Conservation (phyloP, 176 grass and related monocot species). For the Lolium perenne region DNA sequence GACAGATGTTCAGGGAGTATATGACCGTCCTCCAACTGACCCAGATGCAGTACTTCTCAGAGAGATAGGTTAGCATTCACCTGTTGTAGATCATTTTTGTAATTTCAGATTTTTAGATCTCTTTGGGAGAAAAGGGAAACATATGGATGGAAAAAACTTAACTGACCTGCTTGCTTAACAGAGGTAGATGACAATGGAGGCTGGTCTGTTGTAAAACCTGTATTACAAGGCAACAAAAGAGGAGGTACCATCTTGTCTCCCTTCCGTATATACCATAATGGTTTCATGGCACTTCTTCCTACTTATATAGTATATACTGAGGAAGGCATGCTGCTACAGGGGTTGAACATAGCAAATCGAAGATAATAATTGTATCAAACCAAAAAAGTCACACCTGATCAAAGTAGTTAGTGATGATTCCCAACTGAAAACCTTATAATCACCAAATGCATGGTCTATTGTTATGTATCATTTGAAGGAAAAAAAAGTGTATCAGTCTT, state of each 20-base stretch:
- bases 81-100: constrained; percentile 32
- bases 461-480: neutral
- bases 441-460: constrained; percentile 8
- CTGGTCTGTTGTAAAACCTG: constrained; percentile 80
- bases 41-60: constrained; percentile 84
- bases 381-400: neutral
- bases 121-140: neutral
- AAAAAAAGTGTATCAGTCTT: neutral
- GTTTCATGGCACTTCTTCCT: constrained; percentile 8
- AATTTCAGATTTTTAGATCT: constrained; percentile 3
- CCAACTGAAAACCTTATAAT: neutral
- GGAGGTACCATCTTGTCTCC: constrained; percentile 41
- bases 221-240: constrained; percentile 53
- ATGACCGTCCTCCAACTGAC: constrained; percentile 86
- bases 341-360: constrained; percentile 9
- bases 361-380: constrained; percentile 20
- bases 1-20: constrained; percentile 98
- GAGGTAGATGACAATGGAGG: constrained; percentile 75
- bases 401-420: constrained; percentile 12
- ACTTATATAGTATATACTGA: constrained; percentile 15
- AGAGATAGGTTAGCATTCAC: constrained; percentile 75
- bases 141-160: constrained; percentile 9
- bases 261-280: constrained; percentile 10
- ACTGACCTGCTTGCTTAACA: constrained; percentile 47
- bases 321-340: neutral